phyloP scores from a whole-genome alignment of 192 early-diverging fungal genomes.

The Rhizophagus prolifer region DNA sequence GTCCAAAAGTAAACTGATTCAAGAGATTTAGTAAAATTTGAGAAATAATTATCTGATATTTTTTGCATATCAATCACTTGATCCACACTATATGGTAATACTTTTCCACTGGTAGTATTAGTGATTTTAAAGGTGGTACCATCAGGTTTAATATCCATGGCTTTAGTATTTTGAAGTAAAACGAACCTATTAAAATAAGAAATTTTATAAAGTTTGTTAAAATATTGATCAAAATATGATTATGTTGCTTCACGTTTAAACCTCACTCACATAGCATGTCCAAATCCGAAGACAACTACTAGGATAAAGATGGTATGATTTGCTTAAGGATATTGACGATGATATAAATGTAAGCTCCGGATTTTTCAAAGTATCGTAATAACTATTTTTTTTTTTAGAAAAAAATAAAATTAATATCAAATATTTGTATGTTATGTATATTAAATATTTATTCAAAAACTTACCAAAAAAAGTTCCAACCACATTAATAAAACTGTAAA shows the following conservation, averaged over 20 bases:
- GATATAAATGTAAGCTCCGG: too few relatives aligned
- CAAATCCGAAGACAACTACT: not conserved
- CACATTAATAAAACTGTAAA: constrained; percentile 7
- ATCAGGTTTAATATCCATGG: too few relatives aligned
- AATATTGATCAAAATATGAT: not conserved
- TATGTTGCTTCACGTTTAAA: too few relatives aligned
- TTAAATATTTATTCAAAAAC: too few relatives aligned
- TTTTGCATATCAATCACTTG: not conserved
- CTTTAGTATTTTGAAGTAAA: too few relatives aligned
- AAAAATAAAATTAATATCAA: not conserved
- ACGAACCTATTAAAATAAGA: not conserved
- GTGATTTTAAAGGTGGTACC: too few relatives aligned
- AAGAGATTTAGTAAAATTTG: too few relatives aligned
- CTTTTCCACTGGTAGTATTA: too few relatives aligned
- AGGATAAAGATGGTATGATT: constrained; percentile 3
- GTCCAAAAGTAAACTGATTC: constrained; percentile 26
- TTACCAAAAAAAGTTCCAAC: not conserved
- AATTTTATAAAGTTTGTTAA: not conserved
- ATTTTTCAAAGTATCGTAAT: not conserved
- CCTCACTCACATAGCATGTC: too few relatives aligned
- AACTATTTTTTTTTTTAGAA: not conserved
- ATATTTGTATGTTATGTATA: not conserved
- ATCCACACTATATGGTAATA: not conserved
- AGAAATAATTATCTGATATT: not conserved
- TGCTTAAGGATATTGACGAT: not conserved